phyloP scores from a whole-genome alignment of 306 rosid species.

The Cyclanthera cordifolia region DNA sequence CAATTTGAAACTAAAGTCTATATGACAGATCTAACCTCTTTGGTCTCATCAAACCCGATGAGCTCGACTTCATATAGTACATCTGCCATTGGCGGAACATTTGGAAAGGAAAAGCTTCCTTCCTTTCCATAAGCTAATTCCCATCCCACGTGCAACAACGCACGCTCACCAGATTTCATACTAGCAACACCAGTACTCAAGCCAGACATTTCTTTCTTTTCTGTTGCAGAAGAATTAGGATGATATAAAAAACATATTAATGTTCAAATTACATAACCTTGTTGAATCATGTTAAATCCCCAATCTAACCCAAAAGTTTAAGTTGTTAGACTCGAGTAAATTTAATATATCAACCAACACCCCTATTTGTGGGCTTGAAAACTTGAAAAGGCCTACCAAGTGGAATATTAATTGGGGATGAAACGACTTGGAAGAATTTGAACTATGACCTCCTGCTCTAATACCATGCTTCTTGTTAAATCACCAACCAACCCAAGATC shows the following conservation, averaged over 20 bases:
- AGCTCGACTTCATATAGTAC: slow-evolving; percentile 85
- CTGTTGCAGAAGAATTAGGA: slow-evolving; percentile 30
- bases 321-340: too few species aligned
- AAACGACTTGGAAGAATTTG: too few species aligned
- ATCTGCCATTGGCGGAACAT: slow-evolving; percentile 94
- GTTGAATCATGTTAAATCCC: too few species aligned
- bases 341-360: too few species aligned
- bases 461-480: too few species aligned
- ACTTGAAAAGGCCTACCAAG: too few species aligned
- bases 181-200: slow-evolving; percentile 71
- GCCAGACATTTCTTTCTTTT: slow-evolving; percentile 86
- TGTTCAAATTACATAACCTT: neutral
- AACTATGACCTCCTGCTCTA: too few species aligned
- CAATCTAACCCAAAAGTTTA: too few species aligned
- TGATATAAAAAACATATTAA: neutral
- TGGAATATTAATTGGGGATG: too few species aligned
- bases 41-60: slow-evolving; percentile 79
- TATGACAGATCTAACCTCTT: slow-evolving; percentile 42
- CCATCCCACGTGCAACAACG: slow-evolving; percentile 79
- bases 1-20: neutral
- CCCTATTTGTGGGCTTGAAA: too few species aligned
- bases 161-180: slow-evolving; percentile 85
- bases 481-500: too few species aligned
- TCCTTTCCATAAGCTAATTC: slow-evolving; percentile 85
- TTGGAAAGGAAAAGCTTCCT: slow-evolving; percentile 84